Evolutionary conservation across 768 basidiomycete species (phyloP), one percentile per base, ranked within the genome.

Genomic region (Leccinum incarnatum): DNA sequence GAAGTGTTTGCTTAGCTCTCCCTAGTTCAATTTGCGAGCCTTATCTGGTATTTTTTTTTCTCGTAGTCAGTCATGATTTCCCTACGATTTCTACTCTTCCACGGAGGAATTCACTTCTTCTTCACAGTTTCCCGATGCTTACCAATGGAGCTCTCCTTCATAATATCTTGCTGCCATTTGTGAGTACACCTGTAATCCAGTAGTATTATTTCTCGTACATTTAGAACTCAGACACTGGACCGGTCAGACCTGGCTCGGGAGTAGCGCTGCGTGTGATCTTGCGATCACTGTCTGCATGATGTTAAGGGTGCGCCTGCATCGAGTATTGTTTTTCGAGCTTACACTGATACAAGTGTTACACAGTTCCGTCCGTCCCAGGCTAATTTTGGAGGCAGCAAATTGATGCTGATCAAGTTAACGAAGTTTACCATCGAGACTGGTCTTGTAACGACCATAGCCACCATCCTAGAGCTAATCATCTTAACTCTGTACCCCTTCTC

Each of bases 391-490:
- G 7, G 19, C 15, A 53, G 9, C 15, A 57, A 45, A 8, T 52
- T 54, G 6, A 36, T 19, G 6, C 29, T 57, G 4, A 19, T 27
- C 23, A 61, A 53, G 48, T 25, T 65, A 15, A 61, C 59, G 1
- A 65, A 19, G 45, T 29, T 61, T n/a, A 62, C 60, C 27, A 54
- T 62, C n/a, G 64, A 65, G 50, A 65, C 60, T 5, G 60, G 64
- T 10, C 53, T 62, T 15, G 53, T 65, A 19, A 65, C 64, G 23
- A 51, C 60, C 5, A 17, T 53, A 11, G 51, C 63, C 8, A 55
- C 55, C 5, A 42, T 65, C 15, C 5, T 56, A 0, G 65, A 62
- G 25, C 42, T 65, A 3, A 37, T 59, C 27, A 27, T 27, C 8
- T 27, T 27, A 27, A 27, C 8, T 27, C 27, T 27, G 27, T 27